Evolutionary conservation across 1,284 basidiomycete genomes (phyloP).

Genomic region (Coniferiporia sulphurascens): DNA sequence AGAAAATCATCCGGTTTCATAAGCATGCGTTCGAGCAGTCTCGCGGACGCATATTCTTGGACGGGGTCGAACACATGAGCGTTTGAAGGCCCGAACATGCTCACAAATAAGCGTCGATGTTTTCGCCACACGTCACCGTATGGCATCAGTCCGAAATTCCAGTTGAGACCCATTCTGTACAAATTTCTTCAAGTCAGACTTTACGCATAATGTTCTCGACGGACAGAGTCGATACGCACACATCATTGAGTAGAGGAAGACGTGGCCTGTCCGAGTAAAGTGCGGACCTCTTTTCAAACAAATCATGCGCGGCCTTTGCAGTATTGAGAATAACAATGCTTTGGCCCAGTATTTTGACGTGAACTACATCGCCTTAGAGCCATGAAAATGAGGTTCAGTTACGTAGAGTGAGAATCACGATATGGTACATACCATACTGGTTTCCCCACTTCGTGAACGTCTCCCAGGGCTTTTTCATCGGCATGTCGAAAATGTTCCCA

Average conservation of each 20-base stretch:
- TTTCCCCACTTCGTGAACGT: slow-evolving; percentile 53
- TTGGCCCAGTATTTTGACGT: slow-evolving; percentile 22
- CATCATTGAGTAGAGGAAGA: slow-evolving; percentile 6
- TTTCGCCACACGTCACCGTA: slow-evolving; percentile 26
- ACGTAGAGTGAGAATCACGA: neutral
- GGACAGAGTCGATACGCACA: neutral
- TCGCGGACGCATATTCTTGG: slow-evolving; percentile 21
- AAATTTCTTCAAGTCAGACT: neutral
- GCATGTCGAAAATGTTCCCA: slow-evolving; percentile 22
- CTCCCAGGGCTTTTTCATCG: slow-evolving; percentile 21
- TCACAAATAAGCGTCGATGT: slow-evolving; percentile 24
- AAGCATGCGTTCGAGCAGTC: slow-evolving; percentile 22
- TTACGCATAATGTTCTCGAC: neutral
- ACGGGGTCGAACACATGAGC: slow-evolving; percentile 20
- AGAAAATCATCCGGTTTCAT: slow-evolving; percentile 23
- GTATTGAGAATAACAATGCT: slow-evolving; percentile 24
- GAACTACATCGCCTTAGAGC: slow-evolving; percentile 22
- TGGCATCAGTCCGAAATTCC: slow-evolving; percentile 20
- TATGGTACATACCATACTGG: slow-evolving; percentile 35
- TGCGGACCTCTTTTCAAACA: slow-evolving; percentile 24
- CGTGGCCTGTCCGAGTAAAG: slow-evolving; percentile 24
- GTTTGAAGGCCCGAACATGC: slow-evolving; percentile 23
- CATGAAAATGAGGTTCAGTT: neutral
- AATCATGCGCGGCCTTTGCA: slow-evolving; percentile 20
- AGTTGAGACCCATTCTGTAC: slow-evolving; percentile 10